Evolutionary conservation across 495 filamentous ascomycete species (phyloP), one percentile per base, ranked within the genome.

Genomic region (Neurospora terricola): DNA sequence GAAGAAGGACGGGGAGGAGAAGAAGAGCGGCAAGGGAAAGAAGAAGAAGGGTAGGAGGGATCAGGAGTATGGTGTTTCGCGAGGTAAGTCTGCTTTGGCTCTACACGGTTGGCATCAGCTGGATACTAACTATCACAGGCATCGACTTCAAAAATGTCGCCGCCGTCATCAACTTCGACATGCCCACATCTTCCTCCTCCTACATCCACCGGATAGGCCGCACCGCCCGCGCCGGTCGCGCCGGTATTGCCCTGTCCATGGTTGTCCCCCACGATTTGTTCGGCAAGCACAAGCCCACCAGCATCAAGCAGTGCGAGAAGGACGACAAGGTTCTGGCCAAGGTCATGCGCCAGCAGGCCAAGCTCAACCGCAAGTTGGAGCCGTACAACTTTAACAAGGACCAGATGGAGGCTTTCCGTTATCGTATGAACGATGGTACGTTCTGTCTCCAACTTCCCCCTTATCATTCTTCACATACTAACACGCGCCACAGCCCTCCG

Each of bases 121-220:
- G 54, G 21, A 18, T 34, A 66, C 27, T 66, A 36, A 66, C 34
- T 42, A 3, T 5, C 4, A 0, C 72, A 76, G 82, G 83, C 12
- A 96, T 98, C 80, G 96, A 99, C 81, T 99, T 99, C 86, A 91
- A 93, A 75, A 93, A 97, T 81, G 93, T 98, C 70, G 90, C 94
- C 30, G 93, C 92, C 73, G 93, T 99, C 27, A 88, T 99, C 76
- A 99, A 99, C 86, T 98, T 98, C 77, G 96, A 99, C 81, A 89
- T 98, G 45, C 96, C 96, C 0, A 88, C 88, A 39, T 91, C 88
- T 14, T 90, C 93, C n/a, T 94, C 91, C 79, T 96, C 93, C 5
- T 99, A 99, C 78, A 96, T 80, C 11, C 96, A 99, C 82, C 91
- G 96, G 69, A 96, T 98, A 80, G 96, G 96, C 40, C 90, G 96